Percentiles rank a stretch among this genome's conserved stretches.
These are phyloP conservation scores for Quercus phellos DNA, from an alignment of 331 rosid genomes.

Conservation along the genomic window DNA sequence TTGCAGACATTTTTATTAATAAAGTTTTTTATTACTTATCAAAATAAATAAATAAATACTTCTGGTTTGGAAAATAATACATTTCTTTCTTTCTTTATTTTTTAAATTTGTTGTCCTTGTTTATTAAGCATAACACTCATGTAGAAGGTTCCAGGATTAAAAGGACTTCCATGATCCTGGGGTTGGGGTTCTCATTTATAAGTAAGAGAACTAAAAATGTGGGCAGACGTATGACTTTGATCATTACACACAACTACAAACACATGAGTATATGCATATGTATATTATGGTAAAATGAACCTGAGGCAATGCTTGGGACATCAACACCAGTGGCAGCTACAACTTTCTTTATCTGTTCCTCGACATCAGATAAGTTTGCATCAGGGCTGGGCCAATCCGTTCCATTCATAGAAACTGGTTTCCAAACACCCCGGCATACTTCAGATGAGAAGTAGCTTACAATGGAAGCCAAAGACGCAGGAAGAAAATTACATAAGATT, in stretches of 20 bases:
- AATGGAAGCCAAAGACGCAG: conserved; percentile 90
- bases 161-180: neutral
- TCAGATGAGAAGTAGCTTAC: conserved; percentile 95
- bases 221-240: neutral
- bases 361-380: conserved; percentile 79
- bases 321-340: conserved; percentile 91
- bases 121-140: neutral
- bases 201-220: neutral
- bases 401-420: conserved; percentile 93
- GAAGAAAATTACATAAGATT: conserved; percentile 92
- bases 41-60: no score
- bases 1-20: no score
- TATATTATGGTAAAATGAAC: conserved; percentile 33
- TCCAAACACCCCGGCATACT: conserved; percentile 92
- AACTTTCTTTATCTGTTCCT: conserved; percentile 81
- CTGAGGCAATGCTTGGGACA: conserved; percentile 89
- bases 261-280: neutral
- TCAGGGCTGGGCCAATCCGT: conserved; percentile 99
- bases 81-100: neutral
- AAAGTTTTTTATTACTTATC: no score
- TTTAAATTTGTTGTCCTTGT: neutral
- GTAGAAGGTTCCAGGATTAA: neutral
- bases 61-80: no score
- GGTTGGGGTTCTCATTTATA: neutral
- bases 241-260: neutral